Evolutionary conservation across 2,329 filamentous ascomycete species (phyloP).

Genomic region (Colletotrichum musae): DNA sequence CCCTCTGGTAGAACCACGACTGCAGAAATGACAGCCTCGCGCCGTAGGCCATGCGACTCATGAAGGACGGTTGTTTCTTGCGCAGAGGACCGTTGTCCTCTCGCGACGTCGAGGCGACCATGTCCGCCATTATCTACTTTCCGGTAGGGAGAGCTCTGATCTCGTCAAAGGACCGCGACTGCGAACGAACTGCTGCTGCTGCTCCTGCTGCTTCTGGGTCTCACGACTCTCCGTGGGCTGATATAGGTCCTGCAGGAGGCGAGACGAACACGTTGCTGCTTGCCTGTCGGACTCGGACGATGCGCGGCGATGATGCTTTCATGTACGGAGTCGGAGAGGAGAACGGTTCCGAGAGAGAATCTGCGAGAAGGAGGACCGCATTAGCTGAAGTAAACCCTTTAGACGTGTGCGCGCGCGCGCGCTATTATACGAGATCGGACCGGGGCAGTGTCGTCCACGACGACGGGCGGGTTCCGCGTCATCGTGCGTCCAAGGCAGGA

Average conservation of each 20-base stretch:
- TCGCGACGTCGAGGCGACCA: background rate
- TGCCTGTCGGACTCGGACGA: too few species aligned
- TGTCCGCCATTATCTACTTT: background rate
- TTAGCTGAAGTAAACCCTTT: conserved; percentile 24
- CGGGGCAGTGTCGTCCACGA: background rate
- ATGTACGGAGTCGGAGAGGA: conserved; percentile 37
- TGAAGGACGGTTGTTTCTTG: conserved; percentile 21
- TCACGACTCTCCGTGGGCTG: background rate
- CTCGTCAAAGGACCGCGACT: too few species aligned
- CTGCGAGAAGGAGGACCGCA: conserved; percentile 27
- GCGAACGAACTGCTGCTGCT: too few species aligned
- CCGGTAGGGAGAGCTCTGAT: background rate
- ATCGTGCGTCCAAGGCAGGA: conserved; percentile 13
- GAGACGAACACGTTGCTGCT: background rate
- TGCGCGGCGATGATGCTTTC: background rate
- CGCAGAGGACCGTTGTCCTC: background rate
- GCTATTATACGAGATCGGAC: background rate
- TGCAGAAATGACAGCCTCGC: conserved; percentile 36
- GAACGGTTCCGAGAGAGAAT: conserved; percentile 38
- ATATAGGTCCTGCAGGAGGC: background rate
- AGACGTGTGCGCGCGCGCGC: background rate
- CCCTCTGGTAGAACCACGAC: conserved; percentile 33
- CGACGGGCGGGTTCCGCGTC: conserved; percentile 11
- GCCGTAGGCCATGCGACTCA: conserved; percentile 36
- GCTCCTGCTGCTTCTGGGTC: too few species aligned